Evolutionary conservation across 768 basidiomycete genomes (phyloP), one percentile per base, ranked within the genome.

Genomic region (Leucocoprinus leucothites): DNA sequence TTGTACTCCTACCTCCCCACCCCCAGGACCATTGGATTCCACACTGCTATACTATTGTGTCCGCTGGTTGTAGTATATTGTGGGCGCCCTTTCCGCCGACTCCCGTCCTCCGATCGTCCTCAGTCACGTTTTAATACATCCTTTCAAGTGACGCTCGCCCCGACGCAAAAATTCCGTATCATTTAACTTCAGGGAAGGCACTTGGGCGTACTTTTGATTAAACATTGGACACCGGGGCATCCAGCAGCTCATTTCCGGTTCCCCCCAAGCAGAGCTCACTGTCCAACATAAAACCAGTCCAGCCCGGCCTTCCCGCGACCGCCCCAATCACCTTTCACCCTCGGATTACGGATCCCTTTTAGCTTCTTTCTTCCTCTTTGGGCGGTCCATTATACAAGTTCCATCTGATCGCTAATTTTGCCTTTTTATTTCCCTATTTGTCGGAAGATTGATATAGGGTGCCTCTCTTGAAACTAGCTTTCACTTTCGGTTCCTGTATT

Each of bases 361-460:
- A 9, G 18, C 40, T 21, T 51, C 13, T 49, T 35, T 35, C 9
- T 36, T 31, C 43, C 18, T 13, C 9, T 51, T 51, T 7, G 41
- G 42, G 28, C 51, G 25, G 26, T 34, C 8, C 38, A 41, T 47
- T 40, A 14, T 26, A 16, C 19, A 22, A 45, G 53, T 31, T 22
- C 36, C 24, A 47, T 47, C 45, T 38, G 34, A 47, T 46, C 25
- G 53, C 53, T 4, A 14, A 19, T 48, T 48, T 4, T 21, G 35
- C 49, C 25, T 41, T 42, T 47, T 48, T 6, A 13, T 47, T 54
- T 38, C 21, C 36, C 35, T 48, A 44, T 41, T 41, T 48, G 28
- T 31, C 28, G 21, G 25, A 40, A 24, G 18, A 6, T 48, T 48
- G 46, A 55, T 47, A 48, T 55, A 48, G 53, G 53, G 43, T 43